Evolutionary conservation across 1,284 basidiomycete genomes (phyloP).

Genomic region (Ustilago vetiveriae): DNA sequence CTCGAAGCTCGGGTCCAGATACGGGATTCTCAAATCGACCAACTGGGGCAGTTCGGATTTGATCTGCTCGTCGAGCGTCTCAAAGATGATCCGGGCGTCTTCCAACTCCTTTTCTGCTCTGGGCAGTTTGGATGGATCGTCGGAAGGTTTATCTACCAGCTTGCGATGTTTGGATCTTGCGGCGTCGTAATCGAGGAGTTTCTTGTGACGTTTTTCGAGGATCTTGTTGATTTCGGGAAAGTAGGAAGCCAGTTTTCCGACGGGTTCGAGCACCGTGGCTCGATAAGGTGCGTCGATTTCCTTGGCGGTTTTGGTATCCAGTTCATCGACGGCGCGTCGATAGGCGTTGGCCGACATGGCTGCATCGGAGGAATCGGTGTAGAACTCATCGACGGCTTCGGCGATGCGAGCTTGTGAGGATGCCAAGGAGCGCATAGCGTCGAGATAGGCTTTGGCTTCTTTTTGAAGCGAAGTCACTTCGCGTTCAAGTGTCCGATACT

Average conservation of each 20-base stretch:
- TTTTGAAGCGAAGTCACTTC: slow-evolving; percentile 79
- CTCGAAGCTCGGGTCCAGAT: slow-evolving; percentile 97
- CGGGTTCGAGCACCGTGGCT: slow-evolving; percentile 90
- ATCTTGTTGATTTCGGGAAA: slow-evolving; percentile 94
- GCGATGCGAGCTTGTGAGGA: slow-evolving; percentile 91
- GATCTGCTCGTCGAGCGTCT: slow-evolving; percentile 89
- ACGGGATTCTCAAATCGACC: slow-evolving; percentile 92
- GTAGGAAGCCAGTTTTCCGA: slow-evolving; percentile 92
- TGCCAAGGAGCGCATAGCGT: slow-evolving; percentile 88
- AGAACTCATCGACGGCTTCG: slow-evolving; percentile 93
- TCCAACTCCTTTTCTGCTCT: slow-evolving; percentile 94
- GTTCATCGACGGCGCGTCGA: slow-evolving; percentile 90
- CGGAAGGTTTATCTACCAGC: slow-evolving; percentile 88
- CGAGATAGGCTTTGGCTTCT: slow-evolving; percentile 92
- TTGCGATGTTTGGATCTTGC: slow-evolving; percentile 80
- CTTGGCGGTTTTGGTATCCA: slow-evolving; percentile 83
- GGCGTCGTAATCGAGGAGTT: slow-evolving; percentile 95
- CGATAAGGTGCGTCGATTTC: slow-evolving; percentile 94
- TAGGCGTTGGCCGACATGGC: slow-evolving; percentile 98
- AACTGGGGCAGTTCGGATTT: slow-evolving; percentile 89
- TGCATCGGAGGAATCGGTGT: slow-evolving; percentile 74
- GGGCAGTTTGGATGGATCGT: slow-evolving; percentile 90
- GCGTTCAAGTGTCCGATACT: slow-evolving; percentile 81
- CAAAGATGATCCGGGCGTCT: slow-evolving; percentile 90
- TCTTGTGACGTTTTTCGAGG: slow-evolving; percentile 93